Evolutionary conservation across 176 grass and related monocot genomes (phyloP).

Genomic region (Zoysia japonica): DNA sequence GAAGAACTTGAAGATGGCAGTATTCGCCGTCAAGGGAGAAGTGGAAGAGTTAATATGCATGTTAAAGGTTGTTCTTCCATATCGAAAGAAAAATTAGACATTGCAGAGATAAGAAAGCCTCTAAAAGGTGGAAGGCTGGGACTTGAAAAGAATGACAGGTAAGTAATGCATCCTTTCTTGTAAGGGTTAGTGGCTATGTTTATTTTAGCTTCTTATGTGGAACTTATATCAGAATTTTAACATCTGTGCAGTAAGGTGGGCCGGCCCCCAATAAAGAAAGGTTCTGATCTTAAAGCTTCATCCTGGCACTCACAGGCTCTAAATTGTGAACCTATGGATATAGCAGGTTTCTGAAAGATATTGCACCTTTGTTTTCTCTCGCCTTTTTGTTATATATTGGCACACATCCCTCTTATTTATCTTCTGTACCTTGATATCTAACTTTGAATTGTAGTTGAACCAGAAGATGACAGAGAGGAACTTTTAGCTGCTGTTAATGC

Average conservation of each 20-base stretch:
- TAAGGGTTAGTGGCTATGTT: background rate
- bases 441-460: conserved; percentile 58
- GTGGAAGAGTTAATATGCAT: conserved; percentile 57
- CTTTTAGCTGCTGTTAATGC: conserved; percentile 78
- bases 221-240: conserved; percentile 37
- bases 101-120: conserved; percentile 49
- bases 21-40: conserved; percentile 59
- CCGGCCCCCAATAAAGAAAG: conserved; percentile 59
- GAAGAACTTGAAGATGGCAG: conserved; percentile 74
- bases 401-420: background rate
- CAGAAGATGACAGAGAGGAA: conserved; percentile 77
- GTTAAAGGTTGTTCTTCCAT: conserved; percentile 55
- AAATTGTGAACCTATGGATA: conserved; percentile 47
- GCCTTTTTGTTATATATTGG: background rate
- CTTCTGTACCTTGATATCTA: conserved; percentile 26
- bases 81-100: conserved; percentile 62
- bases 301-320: conserved; percentile 47
- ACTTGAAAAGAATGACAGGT: conserved; percentile 78
- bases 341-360: conserved; percentile 47
- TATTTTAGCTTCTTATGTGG: conserved; percentile 23
- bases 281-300: conserved; percentile 64
- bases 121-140: conserved; percentile 57
- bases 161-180: conserved; percentile 18
- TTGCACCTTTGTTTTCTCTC: conserved; percentile 4
- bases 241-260: conserved; percentile 63